A percentile compares a stretch with the other conserved stretches of the same genome.
Evolutionary conservation across 768 basidiomycete genomes (phyloP).

Genomic region (Kwoniella sp.): DNA sequence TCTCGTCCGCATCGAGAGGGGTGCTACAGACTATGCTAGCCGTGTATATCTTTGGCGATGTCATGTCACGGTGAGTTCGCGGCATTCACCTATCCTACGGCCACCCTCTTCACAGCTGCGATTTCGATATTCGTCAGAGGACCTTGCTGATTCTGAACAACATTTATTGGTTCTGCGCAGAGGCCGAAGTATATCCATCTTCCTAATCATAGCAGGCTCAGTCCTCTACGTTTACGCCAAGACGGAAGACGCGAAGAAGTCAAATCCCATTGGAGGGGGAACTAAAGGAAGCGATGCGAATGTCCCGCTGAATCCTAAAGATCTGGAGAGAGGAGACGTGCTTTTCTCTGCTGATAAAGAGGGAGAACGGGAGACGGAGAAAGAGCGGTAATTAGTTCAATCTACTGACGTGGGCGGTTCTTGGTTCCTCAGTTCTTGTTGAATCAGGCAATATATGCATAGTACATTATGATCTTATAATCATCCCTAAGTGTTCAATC

Average conservation of each 20-base stretch:
- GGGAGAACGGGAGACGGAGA: conserved; percentile 7
- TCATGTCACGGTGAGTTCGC: conserved; percentile 70
- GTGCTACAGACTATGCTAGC: conserved; percentile 86
- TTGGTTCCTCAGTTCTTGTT: too few species aligned
- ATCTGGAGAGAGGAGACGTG: conserved; percentile 29
- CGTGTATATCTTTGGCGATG: conserved; percentile 75
- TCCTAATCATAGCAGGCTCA: conserved; percentile 51
- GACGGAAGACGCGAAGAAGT: conserved; percentile 32
- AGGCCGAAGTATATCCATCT: conserved; percentile 46
- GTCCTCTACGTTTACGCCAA: conserved; percentile 54
- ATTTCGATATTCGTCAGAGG: not conserved
- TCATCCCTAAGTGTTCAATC: too few species aligned
- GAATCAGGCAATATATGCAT: too few species aligned
- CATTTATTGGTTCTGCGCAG: conserved; percentile 23
- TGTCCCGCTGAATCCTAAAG: conserved; percentile 18
- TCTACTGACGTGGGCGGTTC: not conserved
- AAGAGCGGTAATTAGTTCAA: not conserved
- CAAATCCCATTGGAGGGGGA: not conserved
- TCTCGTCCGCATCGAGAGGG: conserved; percentile 80
- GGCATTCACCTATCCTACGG: too few species aligned
- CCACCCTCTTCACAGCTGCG: too few species aligned
- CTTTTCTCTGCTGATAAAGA: conserved; percentile 11
- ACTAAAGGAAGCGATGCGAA: not conserved
- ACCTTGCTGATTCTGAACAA: not conserved
- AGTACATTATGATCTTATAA: too few species aligned